Evolutionary conservation across 345 rosid species (phyloP).

Genomic region (Hibiscus trionum): DNA sequence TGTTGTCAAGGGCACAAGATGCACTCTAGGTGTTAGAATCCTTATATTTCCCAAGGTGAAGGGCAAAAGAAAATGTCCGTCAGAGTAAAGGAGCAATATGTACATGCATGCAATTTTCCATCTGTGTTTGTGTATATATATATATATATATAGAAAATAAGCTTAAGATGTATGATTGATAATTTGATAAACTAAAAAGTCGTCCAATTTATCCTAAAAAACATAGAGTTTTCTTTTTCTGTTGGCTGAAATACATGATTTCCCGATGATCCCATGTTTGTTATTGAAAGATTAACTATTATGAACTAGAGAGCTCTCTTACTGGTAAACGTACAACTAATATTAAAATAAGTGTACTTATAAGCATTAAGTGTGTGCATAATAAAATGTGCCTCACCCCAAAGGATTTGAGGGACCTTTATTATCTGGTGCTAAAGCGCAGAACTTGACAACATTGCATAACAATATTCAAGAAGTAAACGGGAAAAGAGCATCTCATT

Average conservation of each 20-base stretch:
- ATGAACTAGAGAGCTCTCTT: background rate
- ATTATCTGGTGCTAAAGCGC: background rate
- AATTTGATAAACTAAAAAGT: no score
- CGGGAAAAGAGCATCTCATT: background rate
- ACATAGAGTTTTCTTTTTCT: no score
- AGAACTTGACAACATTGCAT: background rate
- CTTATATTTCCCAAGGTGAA: no score
- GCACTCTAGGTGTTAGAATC: no score
- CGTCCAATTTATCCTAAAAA: no score
- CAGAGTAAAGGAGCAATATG: conserved; percentile 27
- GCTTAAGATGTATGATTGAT: no score
- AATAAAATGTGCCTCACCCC: background rate
- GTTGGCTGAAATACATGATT: background rate
- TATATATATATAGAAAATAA: no score
- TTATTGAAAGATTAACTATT: background rate
- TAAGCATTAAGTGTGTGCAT: background rate
- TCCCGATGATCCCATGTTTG: background rate
- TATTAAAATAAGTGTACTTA: background rate
- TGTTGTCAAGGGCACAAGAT: no score
- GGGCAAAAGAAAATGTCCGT: no score
- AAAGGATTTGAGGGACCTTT: background rate
- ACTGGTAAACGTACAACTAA: background rate
- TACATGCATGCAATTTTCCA: conserved; percentile 27
- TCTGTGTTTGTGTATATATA: conserved; percentile 20
- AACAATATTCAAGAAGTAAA: background rate